Evolutionary conservation across 2,329 filamentous ascomycete genomes (phyloP).

Genomic region (Karstenula rhodostoma): DNA sequence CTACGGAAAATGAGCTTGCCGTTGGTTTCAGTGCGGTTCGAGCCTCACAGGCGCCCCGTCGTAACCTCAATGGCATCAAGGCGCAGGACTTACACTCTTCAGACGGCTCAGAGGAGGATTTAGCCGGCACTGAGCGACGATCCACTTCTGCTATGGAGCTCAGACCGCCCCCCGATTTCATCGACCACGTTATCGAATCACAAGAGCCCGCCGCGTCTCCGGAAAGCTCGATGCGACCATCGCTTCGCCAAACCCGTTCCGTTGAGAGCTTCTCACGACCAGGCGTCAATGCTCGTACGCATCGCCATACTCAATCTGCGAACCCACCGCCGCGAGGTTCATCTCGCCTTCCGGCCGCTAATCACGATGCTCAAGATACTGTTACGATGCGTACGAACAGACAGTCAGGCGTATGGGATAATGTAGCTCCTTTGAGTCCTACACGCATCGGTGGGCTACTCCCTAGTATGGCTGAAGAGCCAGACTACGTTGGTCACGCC

Average conservation of each 20-base stretch:
- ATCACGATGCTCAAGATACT: slow-evolving; percentile 32
- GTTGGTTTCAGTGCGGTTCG: slow-evolving; percentile 63
- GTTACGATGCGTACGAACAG: slow-evolving; percentile 31
- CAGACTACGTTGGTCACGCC: slow-evolving; percentile 47
- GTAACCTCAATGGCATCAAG: slow-evolving; percentile 61
- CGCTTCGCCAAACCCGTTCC: slow-evolving; percentile 43
- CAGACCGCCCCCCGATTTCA: slow-evolving; percentile 28
- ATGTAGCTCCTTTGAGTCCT: slow-evolving; percentile 32
- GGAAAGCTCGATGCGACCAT: slow-evolving; percentile 21
- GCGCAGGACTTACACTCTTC: slow-evolving; percentile 55
- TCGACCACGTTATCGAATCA: slow-evolving; percentile 12
- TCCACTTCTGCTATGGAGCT: slow-evolving; percentile 27
- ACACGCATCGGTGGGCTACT: slow-evolving; percentile 27
- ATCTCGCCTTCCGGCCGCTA: slow-evolving; percentile 37
- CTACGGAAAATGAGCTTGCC: slow-evolving; percentile 60
- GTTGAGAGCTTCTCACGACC: slow-evolving; percentile 66
- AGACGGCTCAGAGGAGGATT: slow-evolving; percentile 39
- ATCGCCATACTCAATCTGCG: slow-evolving; percentile 49
- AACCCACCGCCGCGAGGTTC: slow-evolving; percentile 51
- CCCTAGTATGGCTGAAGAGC: slow-evolving; percentile 40
- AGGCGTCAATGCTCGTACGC: slow-evolving; percentile 51
- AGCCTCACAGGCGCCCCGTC: slow-evolving; percentile 60
- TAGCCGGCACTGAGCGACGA: slow-evolving; percentile 24
- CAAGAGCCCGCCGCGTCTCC: slow-evolving; percentile 21
- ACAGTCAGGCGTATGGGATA: slow-evolving; percentile 46